phyloP scores from a whole-genome alignment of 345 rosid genomes.

The Linum lewisii region DNA sequence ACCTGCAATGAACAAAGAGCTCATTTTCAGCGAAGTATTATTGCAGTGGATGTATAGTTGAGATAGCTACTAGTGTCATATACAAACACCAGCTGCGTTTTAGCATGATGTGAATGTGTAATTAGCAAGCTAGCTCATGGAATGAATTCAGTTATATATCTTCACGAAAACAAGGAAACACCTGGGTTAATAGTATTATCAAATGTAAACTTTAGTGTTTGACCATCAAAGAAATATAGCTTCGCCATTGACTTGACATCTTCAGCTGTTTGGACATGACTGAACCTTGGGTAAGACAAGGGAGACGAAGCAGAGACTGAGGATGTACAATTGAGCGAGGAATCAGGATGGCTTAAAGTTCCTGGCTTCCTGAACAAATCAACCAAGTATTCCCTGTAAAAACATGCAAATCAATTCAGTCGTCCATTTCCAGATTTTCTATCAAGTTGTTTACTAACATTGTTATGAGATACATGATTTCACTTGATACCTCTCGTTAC shows the following conservation, averaged over 20 bases:
- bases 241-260: conserved; percentile 13
- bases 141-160: not conserved
- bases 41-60: not conserved
- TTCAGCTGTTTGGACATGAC: conserved; percentile 12
- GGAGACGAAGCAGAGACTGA: conserved; percentile 21
- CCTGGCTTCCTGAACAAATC: conserved; percentile 20
- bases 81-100: not conserved
- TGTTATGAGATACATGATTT: no score
- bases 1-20: conserved; percentile 13
- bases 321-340: conserved; percentile 13
- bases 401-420: conserved; percentile 5
- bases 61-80: not conserved
- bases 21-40: conserved; percentile 5
- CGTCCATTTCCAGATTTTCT: not conserved
- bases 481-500: conserved; percentile 17
- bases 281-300: conserved; percentile 19
- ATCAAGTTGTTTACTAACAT: not conserved
- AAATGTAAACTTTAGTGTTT: conserved; percentile 11
- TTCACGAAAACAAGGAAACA: conserved; percentile 1
- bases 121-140: not conserved
- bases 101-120: not conserved
- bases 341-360: conserved; percentile 22
- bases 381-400: conserved; percentile 23
- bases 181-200: conserved; percentile 15
- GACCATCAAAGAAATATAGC: conserved; percentile 13